These are phyloP conservation scores for Aristolochia californica DNA, from an alignment of 164 flowering plant genomes.

Conservation along the genomic window DNA sequence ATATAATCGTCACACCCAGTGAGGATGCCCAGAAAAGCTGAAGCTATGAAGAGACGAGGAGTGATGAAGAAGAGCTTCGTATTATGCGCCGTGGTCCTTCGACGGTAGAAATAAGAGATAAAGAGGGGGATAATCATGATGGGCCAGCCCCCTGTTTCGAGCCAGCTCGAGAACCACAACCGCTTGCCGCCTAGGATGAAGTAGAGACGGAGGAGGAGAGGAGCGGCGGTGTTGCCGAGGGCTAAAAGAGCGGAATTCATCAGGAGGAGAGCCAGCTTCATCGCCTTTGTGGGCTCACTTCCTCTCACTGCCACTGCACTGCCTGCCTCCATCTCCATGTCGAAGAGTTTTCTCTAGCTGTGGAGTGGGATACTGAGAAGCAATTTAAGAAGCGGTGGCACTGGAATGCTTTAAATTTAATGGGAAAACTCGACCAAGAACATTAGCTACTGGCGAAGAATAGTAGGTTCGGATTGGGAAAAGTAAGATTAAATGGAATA, in stretches of 20 bases:
- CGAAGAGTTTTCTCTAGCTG: too few species aligned
- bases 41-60: slow-evolving; percentile 2
- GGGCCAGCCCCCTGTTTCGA: slow-evolving; percentile 3
- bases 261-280: background rate
- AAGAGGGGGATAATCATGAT: background rate
- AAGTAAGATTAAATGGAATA: too few species aligned
- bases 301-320: background rate
- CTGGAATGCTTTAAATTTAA: too few species aligned
- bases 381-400: too few species aligned
- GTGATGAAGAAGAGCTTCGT: slow-evolving; percentile 4
- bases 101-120: slow-evolving; percentile 9
- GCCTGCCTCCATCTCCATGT: too few species aligned
- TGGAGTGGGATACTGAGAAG: too few species aligned
- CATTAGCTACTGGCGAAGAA: too few species aligned
- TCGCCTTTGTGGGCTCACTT: background rate
- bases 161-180: slow-evolving; percentile 6
- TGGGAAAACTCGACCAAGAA: too few species aligned
- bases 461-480: too few species aligned
- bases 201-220: slow-evolving; percentile 4
- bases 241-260: background rate
- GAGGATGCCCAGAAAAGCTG: slow-evolving; percentile 24
- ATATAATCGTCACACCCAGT: slow-evolving; percentile 12
- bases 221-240: slow-evolving; percentile 1
- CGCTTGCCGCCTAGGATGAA: background rate
- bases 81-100: background rate